Base-by-base conservation (phyloP, 768 basidiomycete species). In the Pisolithus tinctorius region DNA sequence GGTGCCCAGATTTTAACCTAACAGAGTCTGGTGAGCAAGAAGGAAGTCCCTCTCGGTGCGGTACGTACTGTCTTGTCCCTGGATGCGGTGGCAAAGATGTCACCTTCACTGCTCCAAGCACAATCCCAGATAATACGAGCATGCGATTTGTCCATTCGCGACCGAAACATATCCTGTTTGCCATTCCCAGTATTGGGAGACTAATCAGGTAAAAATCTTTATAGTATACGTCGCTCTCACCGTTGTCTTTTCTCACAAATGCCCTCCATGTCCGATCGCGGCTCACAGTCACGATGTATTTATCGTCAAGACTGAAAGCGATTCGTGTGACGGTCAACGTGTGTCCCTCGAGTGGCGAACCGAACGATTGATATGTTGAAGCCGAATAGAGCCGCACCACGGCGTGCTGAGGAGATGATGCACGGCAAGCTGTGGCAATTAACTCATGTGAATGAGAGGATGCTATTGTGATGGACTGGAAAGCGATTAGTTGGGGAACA, bases 41-140 rank as follows among this genome's bases (percentile, higher is more conserved):
- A 36, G 30, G 20, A 31, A 16, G 27, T 14, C 6, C 13, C 17
- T 20, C 5, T 25, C 17, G 25, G n/a, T 30, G 3, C 2, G 23
- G 17, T 16, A 57, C 79, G 50, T 57, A 91, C 94, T 13, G 89
- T 91, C 71, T 95, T 98, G 69, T 99, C 96, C 40, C 96, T 80
- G 3, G 94, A 93, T 1, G 90, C 94, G 2, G 96, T 98, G 10
- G 84, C 93, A 61, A 99, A 99, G 14, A 86, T 61, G 58, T 83
- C 78, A 6, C 83, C 82, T 57, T 90, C 84, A 1, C 70, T 61
- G 1, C 87, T 76, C 93, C 94, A 99, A 13, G 83, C 81, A 60
- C 88, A 90, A 64, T 98, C 96, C 93, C 96, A 94, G 34, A 99
- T 87, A 60, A 99, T 96, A 37, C 96, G 80, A 1, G 80, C 79